Evolutionary conservation across 2,329 filamentous ascomycete species (phyloP).

Genomic region (Lachnellula hyalina): DNA sequence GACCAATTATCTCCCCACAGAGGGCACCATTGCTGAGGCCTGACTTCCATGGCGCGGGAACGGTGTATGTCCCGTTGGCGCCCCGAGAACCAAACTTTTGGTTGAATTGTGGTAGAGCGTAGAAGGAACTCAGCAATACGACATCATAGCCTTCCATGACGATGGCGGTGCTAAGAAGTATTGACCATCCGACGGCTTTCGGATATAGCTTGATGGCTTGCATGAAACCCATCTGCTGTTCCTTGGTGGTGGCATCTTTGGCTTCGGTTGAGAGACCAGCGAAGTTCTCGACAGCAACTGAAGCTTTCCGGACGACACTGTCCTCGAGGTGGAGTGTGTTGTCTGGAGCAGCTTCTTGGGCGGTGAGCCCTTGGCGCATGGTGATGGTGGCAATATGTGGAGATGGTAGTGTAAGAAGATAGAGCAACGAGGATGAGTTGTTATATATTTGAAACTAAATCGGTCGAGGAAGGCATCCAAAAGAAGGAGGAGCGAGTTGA

Average conservation of each 20-base stretch:
- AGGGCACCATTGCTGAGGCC: conserved; percentile 27
- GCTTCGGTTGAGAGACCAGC: conserved; percentile 1
- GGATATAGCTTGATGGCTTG: conserved; percentile 17
- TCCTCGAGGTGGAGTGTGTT: conserved; percentile 1
- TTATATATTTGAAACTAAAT: neutral
- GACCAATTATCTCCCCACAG: conserved; percentile 38
- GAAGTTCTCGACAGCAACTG: conserved; percentile 4
- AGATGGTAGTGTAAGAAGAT: neutral
- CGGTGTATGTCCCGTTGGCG: conserved; percentile 25
- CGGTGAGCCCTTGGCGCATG: neutral
- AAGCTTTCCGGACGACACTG: neutral
- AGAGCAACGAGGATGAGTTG: neutral
- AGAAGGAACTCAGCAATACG: conserved; percentile 34
- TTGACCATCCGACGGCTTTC: conserved; percentile 28
- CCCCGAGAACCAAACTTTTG: conserved; percentile 31
- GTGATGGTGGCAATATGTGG: neutral
- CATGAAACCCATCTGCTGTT: conserved; percentile 17
- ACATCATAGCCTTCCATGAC: conserved; percentile 39
- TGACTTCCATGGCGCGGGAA: conserved; percentile 30
- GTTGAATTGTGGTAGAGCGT: conserved; percentile 30
- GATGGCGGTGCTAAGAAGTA: conserved; percentile 33
- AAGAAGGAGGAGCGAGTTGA: too few species aligned
- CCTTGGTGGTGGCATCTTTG: conserved; percentile 16
- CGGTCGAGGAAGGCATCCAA: too few species aligned
- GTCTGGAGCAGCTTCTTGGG: neutral